phyloP scores from a whole-genome alignment of 345 rosid species.

The Excoecaria cochinchinensis region DNA sequence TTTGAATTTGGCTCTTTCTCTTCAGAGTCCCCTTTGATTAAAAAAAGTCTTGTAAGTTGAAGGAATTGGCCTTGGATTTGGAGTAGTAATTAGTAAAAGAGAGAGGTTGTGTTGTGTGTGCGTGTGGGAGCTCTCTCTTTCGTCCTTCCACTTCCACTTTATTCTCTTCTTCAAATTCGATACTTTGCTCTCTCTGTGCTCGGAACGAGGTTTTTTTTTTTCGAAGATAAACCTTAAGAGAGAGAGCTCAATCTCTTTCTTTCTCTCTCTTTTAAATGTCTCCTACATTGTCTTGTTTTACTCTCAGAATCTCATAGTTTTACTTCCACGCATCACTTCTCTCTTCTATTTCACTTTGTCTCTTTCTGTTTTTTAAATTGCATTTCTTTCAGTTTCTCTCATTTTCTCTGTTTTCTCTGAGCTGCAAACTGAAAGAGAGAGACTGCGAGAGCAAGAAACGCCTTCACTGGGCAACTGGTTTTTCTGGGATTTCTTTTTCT shows the following conservation, averaged over 20 bases:
- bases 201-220: constrained; percentile 29
- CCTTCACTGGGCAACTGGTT: constrained; percentile 20
- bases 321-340: constrained; percentile 42
- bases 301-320: constrained; percentile 42
- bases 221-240: not conserved
- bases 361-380: constrained; percentile 25
- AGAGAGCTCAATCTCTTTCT: constrained; percentile 15
- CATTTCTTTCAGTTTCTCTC: constrained; percentile 18
- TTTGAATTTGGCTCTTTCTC: constrained; percentile 25
- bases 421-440: constrained; percentile 10
- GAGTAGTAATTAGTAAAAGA: constrained; percentile 21
- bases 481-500: constrained; percentile 20
- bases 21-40: constrained; percentile 15
- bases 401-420: constrained; percentile 23
- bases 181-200: constrained; percentile 48
- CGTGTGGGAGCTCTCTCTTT: constrained; percentile 24
- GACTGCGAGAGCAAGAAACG: constrained; percentile 5
- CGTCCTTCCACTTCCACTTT: constrained; percentile 29
- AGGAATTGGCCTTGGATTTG: constrained; percentile 25
- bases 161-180: constrained; percentile 53
- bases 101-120: constrained; percentile 7
- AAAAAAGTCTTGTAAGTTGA: not conserved
- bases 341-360: constrained; percentile 9
- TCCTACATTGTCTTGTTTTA: constrained; percentile 56
- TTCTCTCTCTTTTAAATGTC: constrained; percentile 22